Percentiles rank a stretch among this genome's conserved stretches.
These are phyloP conservation scores for Lodderomyces theae DNA, from an alignment of 1,139 yeast species.

Conservation along the genomic window DNA sequence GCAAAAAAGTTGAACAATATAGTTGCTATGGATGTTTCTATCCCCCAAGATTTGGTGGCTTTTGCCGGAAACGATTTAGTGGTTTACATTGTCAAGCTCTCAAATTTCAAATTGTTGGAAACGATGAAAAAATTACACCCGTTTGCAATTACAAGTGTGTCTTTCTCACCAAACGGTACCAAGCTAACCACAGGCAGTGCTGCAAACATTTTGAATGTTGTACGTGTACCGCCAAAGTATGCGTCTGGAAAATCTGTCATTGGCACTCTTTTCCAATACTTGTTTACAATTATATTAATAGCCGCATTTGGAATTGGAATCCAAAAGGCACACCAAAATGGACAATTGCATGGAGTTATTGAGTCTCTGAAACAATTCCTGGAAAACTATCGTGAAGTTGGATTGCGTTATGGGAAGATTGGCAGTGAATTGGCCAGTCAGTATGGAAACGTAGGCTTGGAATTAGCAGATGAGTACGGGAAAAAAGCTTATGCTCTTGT, in stretches of 20 bases:
- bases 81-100: conserved; percentile 51
- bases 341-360: conserved; percentile 28
- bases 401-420: conserved; percentile 20
- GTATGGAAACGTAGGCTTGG: conserved; percentile 21
- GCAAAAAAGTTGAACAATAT: conserved; percentile 60
- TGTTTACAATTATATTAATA: conserved; percentile 45
- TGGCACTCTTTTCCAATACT: conserved; percentile 38
- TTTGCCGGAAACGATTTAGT: conserved; percentile 78
- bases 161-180: conserved; percentile 68
- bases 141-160: conserved; percentile 76
- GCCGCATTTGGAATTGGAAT: conserved; percentile 47
- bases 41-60: conserved; percentile 52
- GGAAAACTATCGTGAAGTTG: conserved; percentile 20
- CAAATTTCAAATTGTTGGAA: conserved; percentile 49
- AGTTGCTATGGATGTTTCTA: conserved; percentile 62
- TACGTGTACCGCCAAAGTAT: conserved; percentile 55
- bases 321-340: conserved; percentile 37
- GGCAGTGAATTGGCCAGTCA: conserved; percentile 16
- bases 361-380: conserved; percentile 18
- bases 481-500: conserved; percentile 23
- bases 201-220: conserved; percentile 68
- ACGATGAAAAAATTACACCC: conserved; percentile 63
- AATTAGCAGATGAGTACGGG: conserved; percentile 18
- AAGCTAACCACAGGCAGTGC: conserved; percentile 78
- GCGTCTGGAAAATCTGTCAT: conserved; percentile 43